Evolutionary conservation across 345 rosid species (phyloP).

Genomic region (Salix caprea): DNA sequence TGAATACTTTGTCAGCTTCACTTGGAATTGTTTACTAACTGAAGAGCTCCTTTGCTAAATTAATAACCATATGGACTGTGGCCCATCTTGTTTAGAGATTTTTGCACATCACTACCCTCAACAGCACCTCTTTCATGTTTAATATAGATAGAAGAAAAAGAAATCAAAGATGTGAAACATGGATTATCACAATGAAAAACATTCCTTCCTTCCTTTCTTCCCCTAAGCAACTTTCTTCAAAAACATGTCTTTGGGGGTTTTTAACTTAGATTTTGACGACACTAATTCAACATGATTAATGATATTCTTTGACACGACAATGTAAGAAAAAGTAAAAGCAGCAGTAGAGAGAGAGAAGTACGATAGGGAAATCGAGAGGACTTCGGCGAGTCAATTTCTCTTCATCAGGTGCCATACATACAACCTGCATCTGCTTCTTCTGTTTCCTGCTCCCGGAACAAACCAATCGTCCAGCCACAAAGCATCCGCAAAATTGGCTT

Average conservation of each 20-base stretch:
- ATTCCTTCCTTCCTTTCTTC: no score
- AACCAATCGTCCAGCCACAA: constrained; percentile 7
- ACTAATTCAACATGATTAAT: background rate
- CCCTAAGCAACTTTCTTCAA: no score
- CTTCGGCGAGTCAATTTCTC: constrained; percentile 64
- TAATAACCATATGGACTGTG: background rate
- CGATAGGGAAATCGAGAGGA: constrained; percentile 68
- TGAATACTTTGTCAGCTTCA: no score
- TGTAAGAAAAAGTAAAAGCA: background rate
- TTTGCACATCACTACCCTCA: background rate
- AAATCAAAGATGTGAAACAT: no score
- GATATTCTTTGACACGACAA: background rate
- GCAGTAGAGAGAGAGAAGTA: constrained; percentile 17
- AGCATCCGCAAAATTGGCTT: constrained; percentile 14
- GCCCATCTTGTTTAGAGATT: background rate
- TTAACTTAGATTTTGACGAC: no score
- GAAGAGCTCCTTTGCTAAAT: background rate
- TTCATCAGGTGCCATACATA: constrained; percentile 74
- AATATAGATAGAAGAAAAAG: no score
- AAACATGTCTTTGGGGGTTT: no score
- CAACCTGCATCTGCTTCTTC: constrained; percentile 32
- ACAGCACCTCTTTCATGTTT: no score
- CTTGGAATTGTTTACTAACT: background rate
- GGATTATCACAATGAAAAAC: no score
- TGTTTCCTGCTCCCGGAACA: constrained; percentile 15